phyloP scores from a whole-genome alignment of 2,329 filamentous ascomycete genomes.

The Chlorencoelia australis region DNA sequence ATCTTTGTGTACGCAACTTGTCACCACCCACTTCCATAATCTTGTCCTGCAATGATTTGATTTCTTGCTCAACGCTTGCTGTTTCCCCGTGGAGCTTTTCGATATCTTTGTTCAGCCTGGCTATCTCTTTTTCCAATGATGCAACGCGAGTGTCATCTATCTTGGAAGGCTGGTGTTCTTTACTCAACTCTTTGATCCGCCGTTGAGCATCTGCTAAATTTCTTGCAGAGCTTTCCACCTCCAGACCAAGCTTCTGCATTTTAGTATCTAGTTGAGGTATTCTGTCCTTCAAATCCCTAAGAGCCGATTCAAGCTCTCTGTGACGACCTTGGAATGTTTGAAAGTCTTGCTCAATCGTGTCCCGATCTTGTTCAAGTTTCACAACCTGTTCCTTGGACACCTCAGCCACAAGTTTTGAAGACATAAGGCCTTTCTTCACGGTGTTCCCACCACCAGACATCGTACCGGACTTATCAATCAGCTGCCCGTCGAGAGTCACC shows the following conservation, averaged over 20 bases:
- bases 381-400: conserved; percentile 79
- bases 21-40: conserved; percentile 98
- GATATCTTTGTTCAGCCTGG: conserved; percentile 65
- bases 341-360: conserved; percentile 74
- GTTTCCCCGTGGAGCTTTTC: conserved; percentile 74
- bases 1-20: conserved; percentile 78
- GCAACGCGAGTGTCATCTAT: conserved; percentile 66
- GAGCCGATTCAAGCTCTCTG: conserved; percentile 62
- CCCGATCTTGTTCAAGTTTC: conserved; percentile 79
- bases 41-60: conserved; percentile 85
- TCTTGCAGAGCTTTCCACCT: conserved; percentile 75
- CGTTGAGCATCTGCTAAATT: conserved; percentile 79
- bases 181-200: conserved; percentile 73
- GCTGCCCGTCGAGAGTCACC: conserved; percentile 85
- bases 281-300: conserved; percentile 64
- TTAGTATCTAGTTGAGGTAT: conserved; percentile 80
- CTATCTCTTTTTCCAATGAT: conserved; percentile 67
- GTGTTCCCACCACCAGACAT: conserved; percentile 96
- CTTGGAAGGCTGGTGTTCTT: conserved; percentile 72
- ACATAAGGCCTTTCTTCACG: conserved; percentile 90
- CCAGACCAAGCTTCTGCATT: conserved; percentile 82
- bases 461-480: conserved; percentile 96
- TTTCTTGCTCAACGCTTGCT: conserved; percentile 84
- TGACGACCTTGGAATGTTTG: conserved; percentile 77
- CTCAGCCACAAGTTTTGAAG: conserved; percentile 83